Base-by-base conservation (phyloP, 2,329 filamentous ascomycete genomes). In the Clarireedia hainanense region DNA sequence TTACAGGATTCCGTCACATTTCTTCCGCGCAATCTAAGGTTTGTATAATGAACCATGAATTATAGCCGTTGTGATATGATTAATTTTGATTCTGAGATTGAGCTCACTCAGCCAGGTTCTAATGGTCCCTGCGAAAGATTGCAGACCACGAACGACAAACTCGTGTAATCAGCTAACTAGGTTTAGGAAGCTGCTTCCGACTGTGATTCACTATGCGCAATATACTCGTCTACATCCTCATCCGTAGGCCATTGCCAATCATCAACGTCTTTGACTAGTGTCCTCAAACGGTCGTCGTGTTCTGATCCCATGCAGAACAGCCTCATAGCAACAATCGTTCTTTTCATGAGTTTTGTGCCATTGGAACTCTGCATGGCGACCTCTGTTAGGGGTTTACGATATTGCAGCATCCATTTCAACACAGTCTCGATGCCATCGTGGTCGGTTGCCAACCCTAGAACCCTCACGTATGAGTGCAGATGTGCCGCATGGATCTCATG, bases 381-480 rank as follows among this genome's bases (percentile, higher is more conserved):
- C 30, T 34, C 30, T 34, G 30, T 34, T 34, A 34, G 9, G 30
- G 9, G 12, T 5, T 67, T 65, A 70, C 76, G 76, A 60, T 82
- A 70, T 24, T 69, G 61, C 0, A 79, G 69, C 61, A 86, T 78
- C 84, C 84, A 91, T 30, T 71, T 68, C 14, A 85, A 69, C 5
- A 85, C 69, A 4, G 71, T 72, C 5, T 78, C 74, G 66, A 89
- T 80, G 50, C 78, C 81, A 2, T 77, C 71, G 49, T 75, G 74
- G 60, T 89, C 81, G 37, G 77, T 78, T n/a, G 83, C 68, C 52
- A 79, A 76, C 1, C 80, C 85, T 23, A 90, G 72, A 1, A 80
- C 76, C 47, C 83, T 76, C 67, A 90, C 76, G 65, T 88, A 86
- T 2, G 74, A 72, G 62, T 86, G 80, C 1, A 82, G 65, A 39